Percentiles rank a stretch among this genome's conserved stretches.
Conservation (phyloP, 2,329 filamentous ascomycete species). For the Chaetomium olivaceum region DNA sequence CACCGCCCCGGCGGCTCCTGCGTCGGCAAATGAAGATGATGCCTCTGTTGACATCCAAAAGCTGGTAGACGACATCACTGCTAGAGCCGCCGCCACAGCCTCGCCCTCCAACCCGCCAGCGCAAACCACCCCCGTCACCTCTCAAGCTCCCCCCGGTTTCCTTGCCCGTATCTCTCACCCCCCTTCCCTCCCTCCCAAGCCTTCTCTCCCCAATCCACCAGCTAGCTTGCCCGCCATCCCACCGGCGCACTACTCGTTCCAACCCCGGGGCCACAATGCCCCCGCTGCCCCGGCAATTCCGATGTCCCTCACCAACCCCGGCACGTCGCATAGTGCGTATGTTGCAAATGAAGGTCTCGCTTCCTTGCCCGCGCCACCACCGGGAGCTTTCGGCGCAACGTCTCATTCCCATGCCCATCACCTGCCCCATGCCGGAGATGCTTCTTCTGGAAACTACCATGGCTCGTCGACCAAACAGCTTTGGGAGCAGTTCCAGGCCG, state of each 20-base stretch:
- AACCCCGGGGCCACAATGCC: conserved; percentile 22
- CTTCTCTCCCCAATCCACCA: conserved; percentile 33
- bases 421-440: conserved; percentile 19
- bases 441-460: conserved; percentile 27
- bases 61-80: conserved; percentile 41
- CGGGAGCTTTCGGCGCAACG: conserved; percentile 21
- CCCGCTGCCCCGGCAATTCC: conserved; percentile 16
- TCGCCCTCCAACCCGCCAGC: conserved; percentile 25
- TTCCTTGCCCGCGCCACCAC: conserved; percentile 28
- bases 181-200: conserved; percentile 37
- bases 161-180: conserved; percentile 32
- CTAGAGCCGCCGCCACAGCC: conserved; percentile 30
- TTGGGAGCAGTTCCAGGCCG: conserved; percentile 71
- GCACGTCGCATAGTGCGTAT: conserved; percentile 27
- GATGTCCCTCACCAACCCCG: conserved; percentile 20
- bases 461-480: conserved; percentile 53
- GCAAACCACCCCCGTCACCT: conserved; percentile 25
- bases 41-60: conserved; percentile 40
- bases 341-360: conserved; percentile 28
- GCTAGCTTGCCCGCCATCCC: conserved; percentile 26
- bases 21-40: conserved; percentile 32
- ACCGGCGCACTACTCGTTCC: conserved; percentile 30
- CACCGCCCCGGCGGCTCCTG: conserved; percentile 13
- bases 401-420: conserved; percentile 26
- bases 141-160: conserved; percentile 27